phyloP scores from a whole-genome alignment of 495 filamentous ascomycete species.

The Podospora pseudocomata region DNA sequence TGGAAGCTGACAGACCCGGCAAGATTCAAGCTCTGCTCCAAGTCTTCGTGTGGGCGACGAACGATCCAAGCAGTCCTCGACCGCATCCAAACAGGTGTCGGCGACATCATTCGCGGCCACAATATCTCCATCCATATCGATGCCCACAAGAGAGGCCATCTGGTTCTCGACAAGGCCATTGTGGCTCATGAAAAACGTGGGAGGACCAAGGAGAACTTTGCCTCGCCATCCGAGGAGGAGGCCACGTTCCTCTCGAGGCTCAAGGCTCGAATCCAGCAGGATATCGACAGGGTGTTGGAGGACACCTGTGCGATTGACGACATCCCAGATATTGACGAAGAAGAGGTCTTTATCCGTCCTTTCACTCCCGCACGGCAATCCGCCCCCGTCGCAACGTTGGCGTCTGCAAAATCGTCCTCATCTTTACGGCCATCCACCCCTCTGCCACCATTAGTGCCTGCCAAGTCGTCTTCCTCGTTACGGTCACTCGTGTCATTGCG shows the following conservation, averaged over 20 bases:
- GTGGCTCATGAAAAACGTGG: constrained; percentile 36
- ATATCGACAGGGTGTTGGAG: constrained; percentile 44
- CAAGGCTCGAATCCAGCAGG: constrained; percentile 37
- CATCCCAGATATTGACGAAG: constrained; percentile 30
- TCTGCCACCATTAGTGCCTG: background rate
- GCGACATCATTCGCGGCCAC: constrained; percentile 43
- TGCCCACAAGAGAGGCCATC: constrained; percentile 45
- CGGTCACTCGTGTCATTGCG: background rate
- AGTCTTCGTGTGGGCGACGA: constrained; percentile 33
- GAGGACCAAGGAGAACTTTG: constrained; percentile 18
- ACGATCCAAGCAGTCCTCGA: constrained; percentile 43
- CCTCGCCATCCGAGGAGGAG: constrained; percentile 24
- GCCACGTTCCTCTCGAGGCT: constrained; percentile 30
- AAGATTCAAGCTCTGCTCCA: constrained; percentile 33
- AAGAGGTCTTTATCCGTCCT: constrained; percentile 8
- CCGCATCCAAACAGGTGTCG: constrained; percentile 43
- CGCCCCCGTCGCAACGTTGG: background rate
- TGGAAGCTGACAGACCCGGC: constrained; percentile 41
- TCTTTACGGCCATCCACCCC: background rate
- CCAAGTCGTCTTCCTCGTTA: background rate
- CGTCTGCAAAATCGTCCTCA: background rate
- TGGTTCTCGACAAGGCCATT: constrained; percentile 45
- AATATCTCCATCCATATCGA: constrained; percentile 41
- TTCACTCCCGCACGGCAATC: background rate
- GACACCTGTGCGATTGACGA: constrained; percentile 45